Percentiles rank a stretch among this genome's conserved stretches.
These are phyloP conservation scores for Chrysochromulina parva DNA, from an alignment of 78 protist species.

Conservation along the genomic window DNA sequence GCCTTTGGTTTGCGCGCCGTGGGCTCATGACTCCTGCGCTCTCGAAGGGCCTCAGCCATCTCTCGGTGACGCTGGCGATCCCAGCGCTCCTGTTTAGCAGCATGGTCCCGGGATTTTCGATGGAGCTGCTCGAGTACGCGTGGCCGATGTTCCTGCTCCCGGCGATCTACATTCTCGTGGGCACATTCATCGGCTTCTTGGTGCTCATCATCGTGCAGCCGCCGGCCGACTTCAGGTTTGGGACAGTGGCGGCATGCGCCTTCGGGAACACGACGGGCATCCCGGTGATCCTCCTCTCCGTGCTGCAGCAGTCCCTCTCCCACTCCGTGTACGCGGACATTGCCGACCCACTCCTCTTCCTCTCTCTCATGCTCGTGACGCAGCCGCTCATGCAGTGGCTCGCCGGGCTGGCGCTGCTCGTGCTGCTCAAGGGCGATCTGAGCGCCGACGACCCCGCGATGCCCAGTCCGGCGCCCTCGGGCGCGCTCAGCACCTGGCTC, in stretches of 20 bases:
- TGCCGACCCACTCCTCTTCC: background rate
- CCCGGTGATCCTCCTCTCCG: background rate
- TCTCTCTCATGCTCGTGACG: background rate
- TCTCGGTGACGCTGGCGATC: slow-evolving; percentile 1
- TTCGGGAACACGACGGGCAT: slow-evolving; percentile 3
- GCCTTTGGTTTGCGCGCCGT: background rate
- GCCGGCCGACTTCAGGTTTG: background rate
- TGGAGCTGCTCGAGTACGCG: background rate
- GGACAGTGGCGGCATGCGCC: background rate
- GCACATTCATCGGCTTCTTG: background rate
- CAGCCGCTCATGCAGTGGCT: no score
- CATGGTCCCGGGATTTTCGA: background rate
- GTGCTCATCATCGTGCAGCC: background rate
- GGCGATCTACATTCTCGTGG: background rate
- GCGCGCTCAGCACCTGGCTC: no score
- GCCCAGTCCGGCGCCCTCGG: no score
- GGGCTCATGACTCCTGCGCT: background rate
- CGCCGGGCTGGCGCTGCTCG: no score
- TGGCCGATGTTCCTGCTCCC: slow-evolving; percentile 25
- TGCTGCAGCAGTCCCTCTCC: slow-evolving; percentile 1
- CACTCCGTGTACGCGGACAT: background rate
- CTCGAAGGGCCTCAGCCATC: background rate
- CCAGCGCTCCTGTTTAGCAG: background rate
- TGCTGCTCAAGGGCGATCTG: no score
- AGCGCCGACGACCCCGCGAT: no score